phyloP scores from a whole-genome alignment of 139 green algal genomes.

The Chlorella vulgaris region DNA sequence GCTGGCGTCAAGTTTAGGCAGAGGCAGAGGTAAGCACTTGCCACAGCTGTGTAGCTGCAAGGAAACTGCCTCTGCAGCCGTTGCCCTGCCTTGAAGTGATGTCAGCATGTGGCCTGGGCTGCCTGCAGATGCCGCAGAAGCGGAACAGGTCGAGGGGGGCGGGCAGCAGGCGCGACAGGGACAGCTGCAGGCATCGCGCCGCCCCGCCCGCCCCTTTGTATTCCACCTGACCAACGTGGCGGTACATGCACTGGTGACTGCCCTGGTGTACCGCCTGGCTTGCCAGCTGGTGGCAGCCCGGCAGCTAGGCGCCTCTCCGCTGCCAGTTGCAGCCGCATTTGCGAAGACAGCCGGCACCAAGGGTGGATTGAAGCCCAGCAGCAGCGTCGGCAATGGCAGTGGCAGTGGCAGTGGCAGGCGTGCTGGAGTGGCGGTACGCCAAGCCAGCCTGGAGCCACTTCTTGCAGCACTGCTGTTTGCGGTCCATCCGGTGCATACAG shows the following conservation, averaged over 20 bases:
- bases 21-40: too few relatives aligned
- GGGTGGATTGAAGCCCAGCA: background rate
- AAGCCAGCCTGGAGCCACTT: conserved; percentile 35
- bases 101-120: too few relatives aligned
- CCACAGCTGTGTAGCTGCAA: too few relatives aligned
- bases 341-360: background rate
- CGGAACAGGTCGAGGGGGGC: background rate
- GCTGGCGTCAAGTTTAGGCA: conserved; percentile 5
- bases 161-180: background rate
- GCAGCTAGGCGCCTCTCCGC: background rate
- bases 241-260: conserved; percentile 60
- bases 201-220: conserved; percentile 50
- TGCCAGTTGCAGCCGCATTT: background rate
- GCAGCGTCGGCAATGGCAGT: background rate
- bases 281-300: conserved; percentile 13
- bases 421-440: background rate
- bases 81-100: too few relatives aligned
- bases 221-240: conserved; percentile 67
- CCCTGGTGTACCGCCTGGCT: conserved; percentile 49
- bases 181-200: background rate
- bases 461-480: conserved; percentile 70
- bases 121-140: background rate
- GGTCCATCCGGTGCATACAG: conserved; percentile 74
- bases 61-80: too few relatives aligned
- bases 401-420: background rate